Base-by-base conservation (phyloP, 2,329 filamentous ascomycete genomes). In the Myriosclerotinia scirpicola region DNA sequence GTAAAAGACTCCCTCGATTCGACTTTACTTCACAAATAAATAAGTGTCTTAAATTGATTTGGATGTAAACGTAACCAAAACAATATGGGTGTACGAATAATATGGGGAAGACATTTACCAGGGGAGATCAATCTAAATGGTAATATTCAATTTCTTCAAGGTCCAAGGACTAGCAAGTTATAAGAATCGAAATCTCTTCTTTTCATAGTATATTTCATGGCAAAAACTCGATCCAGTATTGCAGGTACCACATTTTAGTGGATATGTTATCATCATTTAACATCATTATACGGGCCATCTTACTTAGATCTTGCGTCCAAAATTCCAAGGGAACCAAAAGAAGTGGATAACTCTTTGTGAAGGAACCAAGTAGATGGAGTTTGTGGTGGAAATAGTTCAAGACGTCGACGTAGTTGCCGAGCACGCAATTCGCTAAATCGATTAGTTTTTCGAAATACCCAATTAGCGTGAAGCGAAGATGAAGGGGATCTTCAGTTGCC, bases 401-500 rank as follows among this genome's bases (percentile, higher is more conserved):
- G 42, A 36, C 20, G 30, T 48, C 56, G 56, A 60, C 56, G 44
- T 60, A 50, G 44, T 34, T 48, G 30, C 12, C 30, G 56, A 60
- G 56, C 56, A 60, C 56, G 56, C 56, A 50, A 60, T 60, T 60
- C 56, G 56, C 56, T 59, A 59, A 59, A 46, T 8, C 14, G 55
- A 46, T 50, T 50, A 48, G 56, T 60, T 60, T 22, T 46, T 38
- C 20, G 3, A 22, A 38, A 17, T 1, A 8, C 15, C 34, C 44
- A 60, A 50, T 48, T 36, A 60, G 56, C 12, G 54, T 44, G 22
- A 50, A 36, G 30, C 30, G 44, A 50, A 60, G 8, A 38, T 22
- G 42, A 50, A 38, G 58, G 58, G 36, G 58, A 38, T 50, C 30
- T 50, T 20, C 56, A 59, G 26, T 36, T 46, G 30, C 6, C 34